Base-by-base conservation (phyloP, 176 grass and related monocot species). In the Thalia dealbata region DNA sequence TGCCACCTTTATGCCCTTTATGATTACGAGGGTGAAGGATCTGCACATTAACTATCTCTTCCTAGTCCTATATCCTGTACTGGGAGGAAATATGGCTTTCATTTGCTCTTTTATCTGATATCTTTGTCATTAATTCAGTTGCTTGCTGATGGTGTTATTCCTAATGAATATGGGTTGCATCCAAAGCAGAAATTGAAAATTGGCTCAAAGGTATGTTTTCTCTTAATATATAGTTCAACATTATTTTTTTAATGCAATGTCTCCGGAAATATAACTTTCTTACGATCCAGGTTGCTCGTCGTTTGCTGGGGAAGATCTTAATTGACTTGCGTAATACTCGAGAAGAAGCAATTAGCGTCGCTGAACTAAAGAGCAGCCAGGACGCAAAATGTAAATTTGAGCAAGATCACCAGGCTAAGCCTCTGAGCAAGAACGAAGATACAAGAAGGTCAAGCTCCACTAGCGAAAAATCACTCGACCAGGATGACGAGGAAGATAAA, bases 131-230 rank as follows among this genome's bases (percentile, higher is more conserved):
- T n/a, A n/a, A n/a, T 85, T 81, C 78, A 92, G 92, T 83, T 85
- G 72, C 86, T 96, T 67, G 93, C 93, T 81, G 93, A 96, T 88
- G 84, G 88, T 71, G 92, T 96, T 58, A 96, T 96, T 83, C 92
- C 89, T 75, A 96, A 96, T 28, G 89, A 96, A 72, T 96, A 92
- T 29, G 93, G 93, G 38, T 90, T 88, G 82, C 92, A 92, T 83
- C 84, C 82, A 25, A 89, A 86, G 68, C 93, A 96, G 73, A 96
- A 92, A 89, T 85, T 96, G 61, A 88, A 89, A 85, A 90, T 92
- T 86, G 93, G 93, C 64, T 96, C 89, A 74, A 96, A 96, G 93
- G 89, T 96, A 92, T 32, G 51, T 73, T 78, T 64, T 54, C 16
- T 18, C 60, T 28, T 26, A 29, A 48, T 73, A 35, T 73, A 35